Evolutionary conservation across 345 rosid species (phyloP), one percentile per base, ranked within the genome.

Genomic region (Firmiana major): DNA sequence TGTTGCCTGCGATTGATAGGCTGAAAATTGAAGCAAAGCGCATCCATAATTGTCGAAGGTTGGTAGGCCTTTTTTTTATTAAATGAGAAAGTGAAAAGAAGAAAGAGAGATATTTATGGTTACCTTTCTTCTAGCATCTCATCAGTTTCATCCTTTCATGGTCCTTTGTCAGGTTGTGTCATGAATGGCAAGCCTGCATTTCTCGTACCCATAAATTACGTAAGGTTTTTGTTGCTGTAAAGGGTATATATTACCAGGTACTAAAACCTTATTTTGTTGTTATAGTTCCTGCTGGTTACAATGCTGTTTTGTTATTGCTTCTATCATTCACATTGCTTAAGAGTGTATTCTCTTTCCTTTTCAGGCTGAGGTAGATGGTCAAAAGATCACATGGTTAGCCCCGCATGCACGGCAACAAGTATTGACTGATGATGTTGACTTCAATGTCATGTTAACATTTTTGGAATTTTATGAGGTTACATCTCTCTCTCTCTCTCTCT

Each of bases 191-290:
- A 87, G 98, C 98, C 24, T 96, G 88, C 79, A 81, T 96, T 76
- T 87, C 89, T 11, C 97, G 90, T 31, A 84, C 80, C 28, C 98
- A 96, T 86, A 90, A 94, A 59, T 81, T 96, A 81, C 80, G 98
- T 3, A 93, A 96, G 77, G 92, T 89, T 79, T 96, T 96, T 78
- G 82, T 96, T 48, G 91, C 99, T 72, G 97, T 96, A 34, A 93
- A 96, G 87, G 99, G 99, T 78, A 90, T 96, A 79, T 93, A 96
- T 81, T 93, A 92, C 79, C 98, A 96, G 98, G 99, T 92, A 81
- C 54, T 34, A 34, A 40, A 57, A 26, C 60, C 21, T 53, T 48
- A 17, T 72, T 34, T 63, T 58, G 17, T 77, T 13, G 21, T 74
- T 24, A 34, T 38, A 21, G 63, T 42, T 36, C 36, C 42, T 7